Evolutionary conservation across 2,329 filamentous ascomycete genomes (phyloP).

Genomic region (Parascedosporium putredinis): DNA sequence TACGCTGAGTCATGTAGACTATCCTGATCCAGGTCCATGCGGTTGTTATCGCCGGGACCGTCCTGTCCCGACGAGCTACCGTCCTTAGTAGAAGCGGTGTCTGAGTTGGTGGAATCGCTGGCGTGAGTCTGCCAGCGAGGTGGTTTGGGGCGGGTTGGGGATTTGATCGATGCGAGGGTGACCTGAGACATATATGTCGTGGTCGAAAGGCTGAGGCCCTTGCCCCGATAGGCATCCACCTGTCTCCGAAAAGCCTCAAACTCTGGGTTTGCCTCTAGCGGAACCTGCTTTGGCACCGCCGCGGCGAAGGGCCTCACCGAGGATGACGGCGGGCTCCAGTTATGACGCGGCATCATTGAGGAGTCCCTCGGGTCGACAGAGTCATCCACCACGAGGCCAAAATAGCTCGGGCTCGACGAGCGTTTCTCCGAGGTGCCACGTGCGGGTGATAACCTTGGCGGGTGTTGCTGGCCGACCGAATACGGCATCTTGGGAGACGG

Average conservation of each 20-base stretch:
- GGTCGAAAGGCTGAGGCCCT: constrained; percentile 1
- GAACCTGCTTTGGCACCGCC: constrained; percentile 56
- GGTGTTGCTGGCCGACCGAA: constrained; percentile 44
- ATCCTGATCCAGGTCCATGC: constrained; percentile 36
- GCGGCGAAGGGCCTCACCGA: constrained; percentile 61
- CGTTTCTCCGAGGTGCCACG: constrained; percentile 4
- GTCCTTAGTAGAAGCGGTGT: neutral
- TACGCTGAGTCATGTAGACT: constrained; percentile 42
- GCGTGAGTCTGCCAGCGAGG: constrained; percentile 38
- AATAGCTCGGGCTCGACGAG: constrained; percentile 72
- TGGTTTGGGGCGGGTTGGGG: constrained; percentile 27
- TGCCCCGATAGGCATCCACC: constrained; percentile 49
- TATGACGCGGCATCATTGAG: constrained; percentile 51
- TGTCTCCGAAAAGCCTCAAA: constrained; percentile 70
- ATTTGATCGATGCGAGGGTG: constrained; percentile 16
- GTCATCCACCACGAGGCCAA: constrained; percentile 59
- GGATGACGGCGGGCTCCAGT: constrained; percentile 65
- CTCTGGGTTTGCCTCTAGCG: constrained; percentile 68
- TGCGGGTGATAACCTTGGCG: constrained; percentile 23
- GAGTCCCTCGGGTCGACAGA: constrained; percentile 53
- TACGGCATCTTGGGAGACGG: constrained; percentile 40
- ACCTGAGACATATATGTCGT: constrained; percentile 1
- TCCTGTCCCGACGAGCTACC: neutral
- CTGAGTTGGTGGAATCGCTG: constrained; percentile 25
- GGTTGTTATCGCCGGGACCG: constrained; percentile 10